Conservation (phyloP, 179 eudicot genomes). For the Silene noctiflora region DNA sequence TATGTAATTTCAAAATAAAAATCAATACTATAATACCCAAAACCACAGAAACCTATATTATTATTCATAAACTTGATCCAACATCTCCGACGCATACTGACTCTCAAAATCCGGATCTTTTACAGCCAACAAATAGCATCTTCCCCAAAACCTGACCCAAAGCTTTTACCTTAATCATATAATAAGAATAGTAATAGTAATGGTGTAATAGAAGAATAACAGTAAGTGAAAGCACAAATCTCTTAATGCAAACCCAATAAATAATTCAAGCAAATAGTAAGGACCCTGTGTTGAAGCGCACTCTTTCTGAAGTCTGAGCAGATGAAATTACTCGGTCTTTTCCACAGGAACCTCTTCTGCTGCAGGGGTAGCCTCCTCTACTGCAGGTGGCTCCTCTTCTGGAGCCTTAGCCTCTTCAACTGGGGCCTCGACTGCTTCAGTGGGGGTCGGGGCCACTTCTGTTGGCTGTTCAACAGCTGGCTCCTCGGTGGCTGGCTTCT, state of each 20-base stretch:
- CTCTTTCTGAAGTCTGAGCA: background rate
- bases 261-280: background rate
- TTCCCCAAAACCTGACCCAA: background rate
- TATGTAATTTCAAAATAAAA: no score
- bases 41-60: background rate
- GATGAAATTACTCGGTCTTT: background rate
- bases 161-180: background rate
- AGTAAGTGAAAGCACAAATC: background rate
- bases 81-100: background rate
- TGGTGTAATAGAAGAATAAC: background rate
- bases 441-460: background rate
- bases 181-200: background rate
- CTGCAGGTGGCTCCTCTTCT: background rate
- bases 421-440: background rate
- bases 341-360: slow-evolving; percentile 7
- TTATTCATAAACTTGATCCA: background rate
- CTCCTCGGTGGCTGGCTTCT: background rate
- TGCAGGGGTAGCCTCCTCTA: background rate
- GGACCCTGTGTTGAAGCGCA: background rate
- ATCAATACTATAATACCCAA: no score
- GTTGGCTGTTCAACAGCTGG: slow-evolving; percentile 7
- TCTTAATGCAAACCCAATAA: slow-evolving; percentile 3
- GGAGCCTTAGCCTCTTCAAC: background rate
- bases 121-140: background rate
- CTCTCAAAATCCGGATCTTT: background rate